These are phyloP conservation scores for Colletotrichum plurivorum DNA, from an alignment of 2,329 filamentous ascomycete genomes.

Conservation along the genomic window DNA sequence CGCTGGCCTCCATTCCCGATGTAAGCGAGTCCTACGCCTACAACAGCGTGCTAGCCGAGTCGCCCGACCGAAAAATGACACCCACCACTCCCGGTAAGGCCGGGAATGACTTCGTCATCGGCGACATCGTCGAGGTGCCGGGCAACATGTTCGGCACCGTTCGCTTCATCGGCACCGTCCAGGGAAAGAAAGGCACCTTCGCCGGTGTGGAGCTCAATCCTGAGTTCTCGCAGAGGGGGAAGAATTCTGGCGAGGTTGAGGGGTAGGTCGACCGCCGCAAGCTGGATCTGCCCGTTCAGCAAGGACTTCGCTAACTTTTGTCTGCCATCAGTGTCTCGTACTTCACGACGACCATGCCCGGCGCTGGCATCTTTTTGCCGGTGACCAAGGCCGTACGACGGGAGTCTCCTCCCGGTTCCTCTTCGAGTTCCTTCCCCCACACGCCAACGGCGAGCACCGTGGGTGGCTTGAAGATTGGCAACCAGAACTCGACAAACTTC, in stretches of 20 bases:
- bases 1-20: slow-evolving; percentile 77
- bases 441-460: slow-evolving; percentile 79
- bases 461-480: slow-evolving; percentile 66
- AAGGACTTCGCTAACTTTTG: slow-evolving; percentile 41
- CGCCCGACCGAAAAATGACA: slow-evolving; percentile 62
- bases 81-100: slow-evolving; percentile 69
- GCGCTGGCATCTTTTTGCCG: slow-evolving; percentile 94
- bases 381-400: slow-evolving; percentile 83
- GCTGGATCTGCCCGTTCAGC: slow-evolving; percentile 29
- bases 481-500: slow-evolving; percentile 71
- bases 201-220: slow-evolving; percentile 90
- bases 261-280: slow-evolving; percentile 70
- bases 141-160: slow-evolving; percentile 93
- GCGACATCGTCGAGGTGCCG: slow-evolving; percentile 91
- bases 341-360: slow-evolving; percentile 83
- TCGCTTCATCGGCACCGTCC: slow-evolving; percentile 88
- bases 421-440: slow-evolving; percentile 67
- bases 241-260: slow-evolving; percentile 97
- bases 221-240: slow-evolving; percentile 86
- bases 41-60: slow-evolving; percentile 66
- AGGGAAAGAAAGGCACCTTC: slow-evolving; percentile 91
- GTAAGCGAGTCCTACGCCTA: slow-evolving; percentile 74
- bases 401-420: slow-evolving; percentile 67
- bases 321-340: slow-evolving; percentile 72
- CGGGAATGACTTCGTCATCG: slow-evolving; percentile 74